Base-by-base conservation (phyloP, 1,284 basidiomycete genomes). In the Rhodotorula sp. region DNA sequence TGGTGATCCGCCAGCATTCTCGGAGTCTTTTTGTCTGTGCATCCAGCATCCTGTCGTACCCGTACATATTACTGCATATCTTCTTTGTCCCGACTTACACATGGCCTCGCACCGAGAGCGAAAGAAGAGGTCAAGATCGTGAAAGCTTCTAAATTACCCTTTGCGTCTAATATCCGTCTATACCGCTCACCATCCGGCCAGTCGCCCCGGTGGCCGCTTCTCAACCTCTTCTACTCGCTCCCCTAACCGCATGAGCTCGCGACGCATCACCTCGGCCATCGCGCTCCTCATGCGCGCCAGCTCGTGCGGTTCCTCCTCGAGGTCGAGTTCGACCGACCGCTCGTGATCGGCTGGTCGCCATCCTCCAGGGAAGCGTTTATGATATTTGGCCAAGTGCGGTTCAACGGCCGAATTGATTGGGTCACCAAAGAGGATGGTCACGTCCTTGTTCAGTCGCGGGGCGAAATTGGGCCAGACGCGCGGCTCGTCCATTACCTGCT, bases 401-500 rank as follows among this genome's bases (percentile, higher is more conserved):
- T 67, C 72, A 54, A 89, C 79, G 45, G 83, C 79, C 24, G 83
- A 79, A 2, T 82, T 76, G 30, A 85, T 80, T 6, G 90, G 89
- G 45, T 85, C 81, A 46, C 90, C 91, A 76, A 92, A 89, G 0
- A 88, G 87, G 66, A 93, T 83, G 74, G 85, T 85, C n/a, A 93
- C 83, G 49, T 82, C 81, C 18, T 85, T 84, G 54, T 87, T 86
- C 26, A 84, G 84, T 2, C 91, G 90, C 51, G 92, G 75, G 76
- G 86, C 90, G 71, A 90, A 90, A 81, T 83, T 85, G 17, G 90
- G 91, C 73, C 86, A 87, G 0, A 82, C 72, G 49, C 93, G 87
- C 37, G 87, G 86, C 81, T 93, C 92, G 53, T 91, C 90, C 93
- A 96, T 95, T 37, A 96, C 84, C 75, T 87, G 84, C 79, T 97